Conservation (phyloP, 2,329 filamentous ascomycete genomes). For the Massarina eburnea region DNA sequence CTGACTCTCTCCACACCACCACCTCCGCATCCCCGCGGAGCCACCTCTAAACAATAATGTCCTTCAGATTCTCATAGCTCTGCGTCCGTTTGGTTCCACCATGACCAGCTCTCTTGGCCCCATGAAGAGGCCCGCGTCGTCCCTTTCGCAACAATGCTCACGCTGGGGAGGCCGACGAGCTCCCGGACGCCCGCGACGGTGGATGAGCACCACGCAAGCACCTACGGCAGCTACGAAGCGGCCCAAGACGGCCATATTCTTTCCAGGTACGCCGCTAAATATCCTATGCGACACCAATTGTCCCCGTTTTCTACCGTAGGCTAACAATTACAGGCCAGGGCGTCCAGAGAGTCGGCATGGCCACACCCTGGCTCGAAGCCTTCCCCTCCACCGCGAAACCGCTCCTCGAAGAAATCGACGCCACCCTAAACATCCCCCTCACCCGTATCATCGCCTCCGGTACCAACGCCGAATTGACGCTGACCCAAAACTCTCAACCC, state of each 20-base stretch:
- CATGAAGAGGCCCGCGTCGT: constrained; percentile 13
- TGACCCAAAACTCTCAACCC: constrained; percentile 86
- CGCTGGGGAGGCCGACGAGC: constrained; percentile 18
- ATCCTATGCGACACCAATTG: constrained; percentile 1
- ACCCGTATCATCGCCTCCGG: constrained; percentile 78
- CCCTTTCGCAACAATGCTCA: constrained; percentile 17
- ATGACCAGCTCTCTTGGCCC: constrained; percentile 20
- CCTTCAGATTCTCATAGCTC: constrained; percentile 2
- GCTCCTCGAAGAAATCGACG: constrained; percentile 85
- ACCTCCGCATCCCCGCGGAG: not conserved
- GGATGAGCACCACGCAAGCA: constrained; percentile 32
- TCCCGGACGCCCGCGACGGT: constrained; percentile 17
- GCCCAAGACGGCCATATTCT: constrained; percentile 44
- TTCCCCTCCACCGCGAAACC: constrained; percentile 77
- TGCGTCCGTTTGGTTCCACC: not conserved
- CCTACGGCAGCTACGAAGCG: constrained; percentile 20
- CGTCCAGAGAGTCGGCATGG: constrained; percentile 87
- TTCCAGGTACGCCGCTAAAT: constrained; percentile 33
- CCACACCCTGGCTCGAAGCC: constrained; percentile 79
- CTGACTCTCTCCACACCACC: not conserved
- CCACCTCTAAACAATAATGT: constrained; percentile 2
- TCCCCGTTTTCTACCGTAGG: constrained; percentile 12
- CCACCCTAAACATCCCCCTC: constrained; percentile 71
- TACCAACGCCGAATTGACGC: constrained; percentile 73
- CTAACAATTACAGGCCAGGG: constrained; percentile 69